Conservation (phyloP, 208 protist species). For the Vickermania spadyakhi region DNA sequence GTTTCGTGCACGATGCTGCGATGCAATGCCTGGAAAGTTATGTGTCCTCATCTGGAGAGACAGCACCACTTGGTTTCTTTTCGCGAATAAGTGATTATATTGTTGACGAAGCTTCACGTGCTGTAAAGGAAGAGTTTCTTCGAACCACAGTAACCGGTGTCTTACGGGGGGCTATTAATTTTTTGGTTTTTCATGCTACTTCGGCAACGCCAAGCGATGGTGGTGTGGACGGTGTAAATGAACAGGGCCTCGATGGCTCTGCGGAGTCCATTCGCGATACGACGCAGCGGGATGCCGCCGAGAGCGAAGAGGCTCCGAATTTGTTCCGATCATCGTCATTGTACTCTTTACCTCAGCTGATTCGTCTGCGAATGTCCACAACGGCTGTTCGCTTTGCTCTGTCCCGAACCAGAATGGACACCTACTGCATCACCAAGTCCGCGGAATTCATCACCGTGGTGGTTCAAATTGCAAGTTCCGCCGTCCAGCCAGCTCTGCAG, state of each 20-base stretch:
- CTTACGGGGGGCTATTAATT: slow-evolving; percentile 40
- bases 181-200: no score
- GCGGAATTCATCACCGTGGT: slow-evolving; percentile 58
- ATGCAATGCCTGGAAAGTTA: slow-evolving; percentile 37
- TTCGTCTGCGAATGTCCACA: slow-evolving; percentile 31
- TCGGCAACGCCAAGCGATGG: no score
- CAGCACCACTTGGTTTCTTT: slow-evolving; percentile 42
- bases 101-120: slow-evolving; percentile 68
- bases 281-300: neutral
- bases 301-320: slow-evolving; percentile 3
- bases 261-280: neutral
- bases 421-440: neutral
- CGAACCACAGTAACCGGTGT: slow-evolving; percentile 52
- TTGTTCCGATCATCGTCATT: no score
- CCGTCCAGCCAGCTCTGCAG: slow-evolving; percentile 29
- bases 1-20: slow-evolving; percentile 48
- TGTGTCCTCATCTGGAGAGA: slow-evolving; percentile 19
- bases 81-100: slow-evolving; percentile 33
- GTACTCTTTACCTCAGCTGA: no score
- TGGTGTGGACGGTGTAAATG: no score
- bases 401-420: neutral
- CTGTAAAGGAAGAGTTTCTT: slow-evolving; percentile 49
- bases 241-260: neutral
- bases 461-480: slow-evolving; percentile 32
- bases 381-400: slow-evolving; percentile 18